Evolutionary conservation across 768 basidiomycete species (phyloP), one percentile per base, ranked within the genome.

Genomic region (Russula vinacea): DNA sequence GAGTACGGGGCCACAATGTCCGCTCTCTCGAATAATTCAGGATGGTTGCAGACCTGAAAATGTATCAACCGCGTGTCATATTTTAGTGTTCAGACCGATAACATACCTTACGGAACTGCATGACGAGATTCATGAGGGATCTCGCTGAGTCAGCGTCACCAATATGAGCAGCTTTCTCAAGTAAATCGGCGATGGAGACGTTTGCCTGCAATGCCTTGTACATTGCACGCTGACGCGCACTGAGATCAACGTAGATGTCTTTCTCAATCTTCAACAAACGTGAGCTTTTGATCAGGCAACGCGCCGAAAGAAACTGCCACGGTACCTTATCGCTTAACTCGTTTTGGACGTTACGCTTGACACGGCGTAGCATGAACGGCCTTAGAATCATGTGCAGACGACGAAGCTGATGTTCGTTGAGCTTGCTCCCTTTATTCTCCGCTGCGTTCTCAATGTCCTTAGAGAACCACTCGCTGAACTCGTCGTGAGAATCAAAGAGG

Each of bases 401-500:
- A 55, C 94, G 85, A 50, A 99, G 78, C 74, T 99, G 97, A 73
- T 97, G 88, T 72, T 97, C 95, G 72, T 96, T 97, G 68, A 98
- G 80, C 73, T 88, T 91, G 74, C 89, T 87, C 6, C 90, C 92
- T 70, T 92, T 91, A 73, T 94, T 94, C 74, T 94, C 94, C 5
- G 85, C 85, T 19, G 92, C 93, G 72, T 91, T 95, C 78, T 99
- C 97, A 59, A 98, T 98, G 71, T 98, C 97, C 76, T 98, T 97
- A 13, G 96, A 97, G 75, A 99, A 99, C 97, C 97, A 99, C 74
- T 98, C 96, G 73, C 90, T 94, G 80, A 99, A 99, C 76, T 99
- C 97, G 72, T 98, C 95, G 71, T 98, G 95, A 16, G 95, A 98
- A 74, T 98, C 97, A 75, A 99, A 99, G 59, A 99, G 79, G 73